These are phyloP conservation scores for Fraxinus latifolia DNA, from an alignment of 305 asterid genomes.

Conservation along the genomic window DNA sequence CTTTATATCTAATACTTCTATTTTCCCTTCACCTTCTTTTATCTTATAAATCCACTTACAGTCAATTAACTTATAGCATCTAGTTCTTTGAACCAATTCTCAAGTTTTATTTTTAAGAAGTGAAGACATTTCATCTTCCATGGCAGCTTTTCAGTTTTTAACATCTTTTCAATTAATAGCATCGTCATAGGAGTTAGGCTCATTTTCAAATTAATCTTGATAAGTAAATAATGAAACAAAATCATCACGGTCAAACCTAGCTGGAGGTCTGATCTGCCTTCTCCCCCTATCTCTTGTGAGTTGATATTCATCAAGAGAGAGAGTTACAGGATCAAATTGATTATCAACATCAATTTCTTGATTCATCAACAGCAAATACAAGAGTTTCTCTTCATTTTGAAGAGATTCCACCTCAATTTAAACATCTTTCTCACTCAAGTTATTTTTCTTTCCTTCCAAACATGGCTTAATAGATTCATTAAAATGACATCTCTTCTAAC, in stretches of 20 bases:
- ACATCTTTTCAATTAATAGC: background rate
- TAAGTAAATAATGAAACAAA: background rate
- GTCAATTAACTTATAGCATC: too few species aligned
- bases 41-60: too few species aligned
- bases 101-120: background rate
- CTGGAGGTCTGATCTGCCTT: too few species aligned
- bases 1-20: too few species aligned
- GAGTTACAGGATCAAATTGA: background rate
- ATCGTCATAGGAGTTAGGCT: background rate
- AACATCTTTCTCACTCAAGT: background rate
- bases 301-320: too few species aligned
- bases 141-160: background rate
- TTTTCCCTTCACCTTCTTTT: too few species aligned
- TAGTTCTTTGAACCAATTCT: background rate
- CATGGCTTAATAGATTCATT: background rate
- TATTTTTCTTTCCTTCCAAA: background rate
- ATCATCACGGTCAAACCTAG: background rate
- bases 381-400: background rate
- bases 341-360: background rate
- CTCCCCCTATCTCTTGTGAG: too few species aligned
- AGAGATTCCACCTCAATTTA: background rate
- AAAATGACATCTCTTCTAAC: background rate
- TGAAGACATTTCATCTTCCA: background rate
- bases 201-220: background rate
- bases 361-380: too few species aligned